These are phyloP conservation scores for Kodamaea hsintzibuensis DNA, from an alignment of 805 yeast species.

Conservation along the genomic window DNA sequence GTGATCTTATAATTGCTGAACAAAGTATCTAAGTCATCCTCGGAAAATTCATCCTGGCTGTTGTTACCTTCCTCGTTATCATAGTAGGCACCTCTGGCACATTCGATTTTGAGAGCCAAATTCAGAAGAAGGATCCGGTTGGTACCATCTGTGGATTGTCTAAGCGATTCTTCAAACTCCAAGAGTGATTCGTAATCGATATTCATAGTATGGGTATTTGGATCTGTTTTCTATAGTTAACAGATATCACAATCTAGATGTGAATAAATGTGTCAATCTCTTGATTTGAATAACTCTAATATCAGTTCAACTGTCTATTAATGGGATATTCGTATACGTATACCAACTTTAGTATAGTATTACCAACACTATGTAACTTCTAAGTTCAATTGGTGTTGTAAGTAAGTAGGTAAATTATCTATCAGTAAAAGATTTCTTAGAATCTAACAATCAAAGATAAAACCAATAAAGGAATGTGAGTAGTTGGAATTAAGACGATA, in stretches of 20 bases:
- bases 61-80: conserved; percentile 9
- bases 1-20: conserved; percentile 22
- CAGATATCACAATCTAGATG: too few relatives aligned
- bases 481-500: conserved; percentile 9
- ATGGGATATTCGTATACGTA: too few relatives aligned
- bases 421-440: background rate
- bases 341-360: too few relatives aligned
- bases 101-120: conserved; percentile 29
- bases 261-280: too few relatives aligned
- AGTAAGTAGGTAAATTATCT: too few relatives aligned
- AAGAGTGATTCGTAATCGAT: conserved; percentile 29
- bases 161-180: conserved; percentile 37
- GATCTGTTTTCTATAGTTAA: too few relatives aligned
- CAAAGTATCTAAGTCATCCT: conserved; percentile 16
- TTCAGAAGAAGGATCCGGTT: conserved; percentile 23
- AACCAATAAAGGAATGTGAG: conserved; percentile 11
- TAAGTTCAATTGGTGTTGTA: too few relatives aligned
- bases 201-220: background rate
- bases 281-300: too few relatives aligned
- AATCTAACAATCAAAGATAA: background rate
- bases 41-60: conserved; percentile 13
- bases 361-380: too few relatives aligned
- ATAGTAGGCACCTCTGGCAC: conserved; percentile 16
- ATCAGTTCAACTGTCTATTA: too few relatives aligned
- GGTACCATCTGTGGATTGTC: conserved; percentile 15